phyloP scores from a whole-genome alignment of 345 rosid species.

The Aquilaria malaccensis region DNA sequence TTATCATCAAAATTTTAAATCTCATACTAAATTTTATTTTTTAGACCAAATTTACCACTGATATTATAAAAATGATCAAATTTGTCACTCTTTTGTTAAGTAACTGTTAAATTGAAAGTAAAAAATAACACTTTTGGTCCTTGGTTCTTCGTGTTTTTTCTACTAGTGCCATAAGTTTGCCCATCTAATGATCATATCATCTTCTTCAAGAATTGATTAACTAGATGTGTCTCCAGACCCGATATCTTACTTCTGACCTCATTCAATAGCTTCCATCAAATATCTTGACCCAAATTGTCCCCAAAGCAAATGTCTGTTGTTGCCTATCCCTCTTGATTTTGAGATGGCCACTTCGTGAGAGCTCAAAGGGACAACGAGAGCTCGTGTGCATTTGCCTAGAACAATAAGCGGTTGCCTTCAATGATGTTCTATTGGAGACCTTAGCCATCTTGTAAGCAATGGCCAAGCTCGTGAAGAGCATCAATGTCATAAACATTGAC shows the following conservation, averaged over 20 bases:
- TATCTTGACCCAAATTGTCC: neutral
- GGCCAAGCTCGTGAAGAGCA: slow-evolving; percentile 26
- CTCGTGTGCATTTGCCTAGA: slow-evolving; percentile 59
- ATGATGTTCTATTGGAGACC: slow-evolving; percentile 39
- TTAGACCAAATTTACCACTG: neutral
- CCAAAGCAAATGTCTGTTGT: neutral
- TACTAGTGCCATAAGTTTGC: too few species aligned
- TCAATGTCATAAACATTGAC: slow-evolving; percentile 44
- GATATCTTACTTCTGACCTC: slow-evolving; percentile 38
- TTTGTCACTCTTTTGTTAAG: too few species aligned
- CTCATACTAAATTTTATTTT: too few species aligned
- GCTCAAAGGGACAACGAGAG: slow-evolving; percentile 29
- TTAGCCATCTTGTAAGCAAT: slow-evolving; percentile 51
- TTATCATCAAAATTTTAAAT: too few species aligned
- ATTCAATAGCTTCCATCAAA: slow-evolving; percentile 21
- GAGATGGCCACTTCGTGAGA: slow-evolving; percentile 5
- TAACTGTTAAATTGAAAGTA: too few species aligned
- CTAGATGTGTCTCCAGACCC: slow-evolving; percentile 14
- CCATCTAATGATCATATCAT: too few species aligned
- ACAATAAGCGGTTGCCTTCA: slow-evolving; percentile 44
- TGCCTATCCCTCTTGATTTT: neutral
- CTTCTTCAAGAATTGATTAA: too few species aligned
- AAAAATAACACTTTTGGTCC: too few species aligned
- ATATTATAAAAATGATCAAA: too few species aligned
- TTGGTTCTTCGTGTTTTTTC: too few species aligned